These are phyloP conservation scores for Phyllosticta ampelicida DNA, from an alignment of 2,329 filamentous ascomycete species.

Conservation along the genomic window DNA sequence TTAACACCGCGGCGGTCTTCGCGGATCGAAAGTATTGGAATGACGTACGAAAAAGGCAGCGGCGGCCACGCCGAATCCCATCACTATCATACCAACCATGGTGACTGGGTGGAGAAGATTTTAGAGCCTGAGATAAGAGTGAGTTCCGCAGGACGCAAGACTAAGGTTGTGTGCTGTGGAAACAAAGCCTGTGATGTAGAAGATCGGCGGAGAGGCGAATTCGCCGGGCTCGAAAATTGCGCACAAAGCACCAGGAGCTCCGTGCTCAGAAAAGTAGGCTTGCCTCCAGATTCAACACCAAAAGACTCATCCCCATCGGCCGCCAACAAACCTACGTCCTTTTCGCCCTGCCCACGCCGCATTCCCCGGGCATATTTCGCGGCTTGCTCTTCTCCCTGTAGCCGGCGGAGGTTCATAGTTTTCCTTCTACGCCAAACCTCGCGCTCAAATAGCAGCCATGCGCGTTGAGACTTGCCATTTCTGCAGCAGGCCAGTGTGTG, in stretches of 20 bases:
- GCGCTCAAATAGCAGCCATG: constrained; percentile 17
- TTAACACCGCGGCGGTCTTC: not conserved
- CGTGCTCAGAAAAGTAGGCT: not conserved
- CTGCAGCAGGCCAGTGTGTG: constrained; percentile 40
- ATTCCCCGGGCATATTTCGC: not conserved
- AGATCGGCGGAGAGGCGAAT: not conserved
- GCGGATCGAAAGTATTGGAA: not conserved
- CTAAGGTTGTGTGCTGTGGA: not conserved
- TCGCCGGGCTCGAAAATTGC: not conserved
- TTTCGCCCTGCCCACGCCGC: not conserved
- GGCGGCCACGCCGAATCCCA: constrained; percentile 51
- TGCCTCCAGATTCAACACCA: not conserved
- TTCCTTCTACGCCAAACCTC: constrained; percentile 10
- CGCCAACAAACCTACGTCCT: not conserved
- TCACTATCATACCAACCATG: constrained; percentile 51
- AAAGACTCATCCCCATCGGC: not conserved
- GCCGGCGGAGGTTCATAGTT: not conserved
- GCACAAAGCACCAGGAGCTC: not conserved
- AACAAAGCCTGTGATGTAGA: not conserved
- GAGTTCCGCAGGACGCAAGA: not conserved
- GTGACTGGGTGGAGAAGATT: not conserved
- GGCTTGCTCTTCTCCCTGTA: not conserved
- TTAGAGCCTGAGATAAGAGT: not conserved
- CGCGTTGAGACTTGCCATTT: constrained; percentile 52
- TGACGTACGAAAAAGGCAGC: constrained; percentile 52